Evolutionary conservation across 169 alveolate genomes (phyloP).

Genomic region (Fabrea salina): DNA sequence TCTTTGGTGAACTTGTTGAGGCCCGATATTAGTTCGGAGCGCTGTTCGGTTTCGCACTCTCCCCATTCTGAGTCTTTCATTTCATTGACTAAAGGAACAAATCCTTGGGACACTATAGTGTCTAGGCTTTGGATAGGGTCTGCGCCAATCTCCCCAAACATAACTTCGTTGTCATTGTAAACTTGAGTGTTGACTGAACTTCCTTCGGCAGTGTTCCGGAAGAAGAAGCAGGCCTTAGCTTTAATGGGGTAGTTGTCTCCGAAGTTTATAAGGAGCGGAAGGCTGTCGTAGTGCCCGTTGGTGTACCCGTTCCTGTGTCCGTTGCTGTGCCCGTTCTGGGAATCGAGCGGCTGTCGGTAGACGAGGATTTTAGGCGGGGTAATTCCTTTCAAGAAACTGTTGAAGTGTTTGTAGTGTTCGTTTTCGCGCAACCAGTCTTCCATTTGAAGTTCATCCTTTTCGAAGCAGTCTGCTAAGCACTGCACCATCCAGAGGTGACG

Average conservation of each 20-base stretch:
- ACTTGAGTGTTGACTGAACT: conserved; percentile 51
- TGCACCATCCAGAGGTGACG: conserved; percentile 29
- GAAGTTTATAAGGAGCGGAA: conserved; percentile 31
- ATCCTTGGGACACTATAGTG: conserved; percentile 60
- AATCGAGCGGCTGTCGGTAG: conserved; percentile 9
- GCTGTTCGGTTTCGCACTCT: conserved; percentile 47
- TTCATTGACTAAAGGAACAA: conserved; percentile 57
- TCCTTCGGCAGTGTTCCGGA: conserved; percentile 51
- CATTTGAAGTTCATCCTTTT: conserved; percentile 14
- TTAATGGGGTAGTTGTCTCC: conserved; percentile 45
- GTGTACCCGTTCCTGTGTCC: no score
- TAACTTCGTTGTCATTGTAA: conserved; percentile 66
- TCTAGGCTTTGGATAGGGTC: conserved; percentile 67
- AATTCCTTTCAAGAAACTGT: conserved; percentile 22
- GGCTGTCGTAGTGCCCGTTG: conserved; percentile 40
- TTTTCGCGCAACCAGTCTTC: conserved; percentile 27
- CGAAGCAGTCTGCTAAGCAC: conserved; percentile 23
- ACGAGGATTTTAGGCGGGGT: conserved; percentile 24
- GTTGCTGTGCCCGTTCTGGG: background rate
- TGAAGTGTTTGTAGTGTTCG: background rate
- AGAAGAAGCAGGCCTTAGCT: conserved; percentile 56
- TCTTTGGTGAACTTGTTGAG: conserved; percentile 55
- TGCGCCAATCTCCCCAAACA: conserved; percentile 81
- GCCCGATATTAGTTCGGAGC: conserved; percentile 32
- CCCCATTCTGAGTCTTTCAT: conserved; percentile 52